A percentile compares a stretch with the other conserved stretches of the same genome.
Conservation (phyloP, 805 yeast species). For the Wickerhamomyces pijperi region DNA sequence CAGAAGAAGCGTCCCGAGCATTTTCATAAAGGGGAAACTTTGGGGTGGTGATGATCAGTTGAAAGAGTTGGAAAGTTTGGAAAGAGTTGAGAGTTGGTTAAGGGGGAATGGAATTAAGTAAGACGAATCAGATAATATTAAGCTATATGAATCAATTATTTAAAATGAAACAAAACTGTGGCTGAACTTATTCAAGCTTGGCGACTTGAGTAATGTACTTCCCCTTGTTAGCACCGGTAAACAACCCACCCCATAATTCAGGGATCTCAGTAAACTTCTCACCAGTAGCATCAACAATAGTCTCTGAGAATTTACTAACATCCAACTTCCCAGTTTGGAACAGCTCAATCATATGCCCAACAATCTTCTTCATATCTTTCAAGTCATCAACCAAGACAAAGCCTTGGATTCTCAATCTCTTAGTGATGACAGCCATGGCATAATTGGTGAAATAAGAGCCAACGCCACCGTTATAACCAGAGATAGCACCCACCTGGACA, state of each 20-base stretch:
- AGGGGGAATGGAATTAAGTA: constrained; percentile 9
- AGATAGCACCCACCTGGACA: constrained; percentile 53
- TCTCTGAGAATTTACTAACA: constrained; percentile 23
- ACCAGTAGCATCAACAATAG: constrained; percentile 29
- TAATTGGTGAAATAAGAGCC: constrained; percentile 27
- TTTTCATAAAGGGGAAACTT: constrained; percentile 46
- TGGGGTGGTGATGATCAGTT: constrained; percentile 48
- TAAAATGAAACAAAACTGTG: too few relatives aligned
- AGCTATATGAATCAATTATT: too few relatives aligned
- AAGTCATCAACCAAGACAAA: constrained; percentile 37
- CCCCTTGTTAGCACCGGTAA: constrained; percentile 35
- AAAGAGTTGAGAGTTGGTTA: constrained; percentile 14
- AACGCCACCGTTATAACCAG: constrained; percentile 37
- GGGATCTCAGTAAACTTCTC: constrained; percentile 35
- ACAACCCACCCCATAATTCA: constrained; percentile 33
- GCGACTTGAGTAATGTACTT: constrained; percentile 36
- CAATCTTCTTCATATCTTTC: constrained; percentile 27
- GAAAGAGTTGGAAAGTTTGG: constrained; percentile 18
- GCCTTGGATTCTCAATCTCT: constrained; percentile 42
- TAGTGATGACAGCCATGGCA: constrained; percentile 29
- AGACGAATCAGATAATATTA: too few relatives aligned
- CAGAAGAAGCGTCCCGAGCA: constrained; percentile 62
- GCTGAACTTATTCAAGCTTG: neutral
- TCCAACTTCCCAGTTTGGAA: constrained; percentile 31
- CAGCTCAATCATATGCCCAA: constrained; percentile 23